Conservation (phyloP, 331 rosid genomes). For the Saraca asoca region DNA sequence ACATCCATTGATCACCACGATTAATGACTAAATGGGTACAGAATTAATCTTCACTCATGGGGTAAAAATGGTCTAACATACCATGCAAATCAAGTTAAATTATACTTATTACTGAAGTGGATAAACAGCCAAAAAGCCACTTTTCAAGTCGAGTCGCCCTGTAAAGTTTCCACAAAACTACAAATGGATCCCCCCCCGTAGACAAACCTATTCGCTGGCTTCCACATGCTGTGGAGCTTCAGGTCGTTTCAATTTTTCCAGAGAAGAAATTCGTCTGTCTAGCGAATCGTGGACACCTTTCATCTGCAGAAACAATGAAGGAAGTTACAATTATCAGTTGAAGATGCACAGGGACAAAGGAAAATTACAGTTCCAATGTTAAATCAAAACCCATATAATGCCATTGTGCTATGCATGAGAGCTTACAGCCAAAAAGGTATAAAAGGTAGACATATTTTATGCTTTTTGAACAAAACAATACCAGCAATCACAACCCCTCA, state of each 20-base stretch:
- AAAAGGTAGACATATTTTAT: not conserved
- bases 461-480: not conserved
- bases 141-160: slow-evolving; percentile 26
- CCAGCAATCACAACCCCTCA: slow-evolving; percentile 1
- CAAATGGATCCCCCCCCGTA: slow-evolving; percentile 14
- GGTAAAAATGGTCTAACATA: slow-evolving; percentile 15
- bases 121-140: slow-evolving; percentile 33
- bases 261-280: slow-evolving; percentile 68
- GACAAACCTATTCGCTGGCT: slow-evolving; percentile 52
- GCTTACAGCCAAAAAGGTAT: not conserved
- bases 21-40: slow-evolving; percentile 15
- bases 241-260: slow-evolving; percentile 67
- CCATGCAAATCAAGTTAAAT: slow-evolving; percentile 33
- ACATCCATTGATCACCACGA: slow-evolving; percentile 19
- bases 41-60: slow-evolving; percentile 26
- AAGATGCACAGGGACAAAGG: not conserved
- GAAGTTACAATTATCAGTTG: slow-evolving; percentile 19
- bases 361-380: not conserved
- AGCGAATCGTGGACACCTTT: slow-evolving; percentile 66
- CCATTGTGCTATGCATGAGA: slow-evolving; percentile 7
- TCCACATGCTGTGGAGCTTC: slow-evolving; percentile 58
- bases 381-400: slow-evolving; percentile 4
- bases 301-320: slow-evolving; percentile 53
- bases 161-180: slow-evolving; percentile 25
- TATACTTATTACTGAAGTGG: slow-evolving; percentile 38